Evolutionary conservation across 768 basidiomycete species (phyloP).

Genomic region (Lentinula raphanica): DNA sequence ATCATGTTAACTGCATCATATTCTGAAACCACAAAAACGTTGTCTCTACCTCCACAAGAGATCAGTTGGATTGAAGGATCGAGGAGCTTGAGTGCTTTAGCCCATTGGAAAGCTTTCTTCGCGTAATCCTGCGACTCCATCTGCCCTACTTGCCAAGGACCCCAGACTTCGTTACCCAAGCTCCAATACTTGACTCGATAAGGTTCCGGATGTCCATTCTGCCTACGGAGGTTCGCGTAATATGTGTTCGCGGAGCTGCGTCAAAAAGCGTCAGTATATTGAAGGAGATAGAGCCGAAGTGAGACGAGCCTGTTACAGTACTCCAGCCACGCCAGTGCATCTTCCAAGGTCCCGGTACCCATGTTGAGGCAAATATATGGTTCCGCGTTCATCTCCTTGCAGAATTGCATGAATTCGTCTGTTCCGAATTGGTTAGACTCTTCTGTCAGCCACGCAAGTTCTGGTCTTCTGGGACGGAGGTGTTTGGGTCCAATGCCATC

Average conservation of each 20-base stretch:
- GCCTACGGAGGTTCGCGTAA: constrained; percentile 55
- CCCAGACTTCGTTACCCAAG: constrained; percentile 54
- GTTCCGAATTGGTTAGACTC: constrained; percentile 62
- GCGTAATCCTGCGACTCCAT: constrained; percentile 51
- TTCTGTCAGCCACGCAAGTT: constrained; percentile 56
- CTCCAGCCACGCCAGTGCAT: constrained; percentile 56
- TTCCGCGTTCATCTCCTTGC: constrained; percentile 43
- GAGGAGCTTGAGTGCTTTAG: constrained; percentile 51
- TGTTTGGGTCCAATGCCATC: constrained; percentile 53
- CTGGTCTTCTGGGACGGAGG: constrained; percentile 45
- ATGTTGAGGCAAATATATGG: constrained; percentile 60
- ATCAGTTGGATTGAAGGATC: constrained; percentile 53
- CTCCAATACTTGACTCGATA: constrained; percentile 46
- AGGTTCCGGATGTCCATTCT: constrained; percentile 52
- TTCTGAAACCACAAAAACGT: constrained; percentile 5
- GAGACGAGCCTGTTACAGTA: constrained; percentile 49
- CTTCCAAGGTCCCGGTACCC: constrained; percentile 59
- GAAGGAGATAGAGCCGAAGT: background rate
- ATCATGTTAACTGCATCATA: too few species aligned
- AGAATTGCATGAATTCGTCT: constrained; percentile 53
- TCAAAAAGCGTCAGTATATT: background rate
- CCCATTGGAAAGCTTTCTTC: constrained; percentile 55
- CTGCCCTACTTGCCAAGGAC: constrained; percentile 49
- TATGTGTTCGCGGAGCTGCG: constrained; percentile 32
- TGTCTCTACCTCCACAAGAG: constrained; percentile 41